Conservation (phyloP, 768 basidiomycete species). For the Termitomyces sp. region DNA sequence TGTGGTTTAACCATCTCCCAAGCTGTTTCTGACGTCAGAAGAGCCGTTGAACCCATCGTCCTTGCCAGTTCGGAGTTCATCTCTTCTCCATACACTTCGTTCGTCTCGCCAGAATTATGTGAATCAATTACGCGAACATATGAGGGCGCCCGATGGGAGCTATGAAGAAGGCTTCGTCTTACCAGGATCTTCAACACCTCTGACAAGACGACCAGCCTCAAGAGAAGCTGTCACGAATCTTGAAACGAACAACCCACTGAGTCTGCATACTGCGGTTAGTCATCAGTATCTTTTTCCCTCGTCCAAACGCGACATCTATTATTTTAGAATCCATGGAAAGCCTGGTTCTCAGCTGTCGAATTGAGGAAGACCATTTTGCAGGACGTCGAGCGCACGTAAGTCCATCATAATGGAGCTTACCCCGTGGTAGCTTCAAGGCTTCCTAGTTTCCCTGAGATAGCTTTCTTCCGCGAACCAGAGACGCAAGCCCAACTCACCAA, state of each 20-base stretch:
- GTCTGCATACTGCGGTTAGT: slow-evolving; percentile 70
- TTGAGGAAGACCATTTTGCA: slow-evolving; percentile 86
- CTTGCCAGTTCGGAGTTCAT: slow-evolving; percentile 30
- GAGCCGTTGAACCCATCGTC: slow-evolving; percentile 62
- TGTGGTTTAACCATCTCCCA: slow-evolving; percentile 22
- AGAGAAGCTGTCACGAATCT: slow-evolving; percentile 40
- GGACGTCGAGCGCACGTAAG: slow-evolving; percentile 95
- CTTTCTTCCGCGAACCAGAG: slow-evolving; percentile 76
- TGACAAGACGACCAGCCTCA: slow-evolving; percentile 24
- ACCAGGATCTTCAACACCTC: slow-evolving; percentile 45
- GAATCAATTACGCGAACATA: slow-evolving; percentile 59
- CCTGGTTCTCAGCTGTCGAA: slow-evolving; percentile 90
- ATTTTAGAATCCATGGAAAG: slow-evolving; percentile 92
- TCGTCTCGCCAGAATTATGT: slow-evolving; percentile 56
- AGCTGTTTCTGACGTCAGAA: slow-evolving; percentile 69
- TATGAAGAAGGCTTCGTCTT: slow-evolving; percentile 67
- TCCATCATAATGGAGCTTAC: slow-evolving; percentile 14
- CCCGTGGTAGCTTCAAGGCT: slow-evolving; percentile 10
- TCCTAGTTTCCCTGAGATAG: slow-evolving; percentile 89
- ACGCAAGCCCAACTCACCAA: slow-evolving; percentile 83
- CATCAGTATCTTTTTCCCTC: not conserved
- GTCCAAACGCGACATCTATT: not conserved
- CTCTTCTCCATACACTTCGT: slow-evolving; percentile 44
- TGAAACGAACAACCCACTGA: slow-evolving; percentile 78
- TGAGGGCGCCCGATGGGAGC: slow-evolving; percentile 84